These are phyloP conservation scores for Pleoardoris graminearum DNA, from an alignment of 2,329 filamentous ascomycete genomes.

Conservation along the genomic window DNA sequence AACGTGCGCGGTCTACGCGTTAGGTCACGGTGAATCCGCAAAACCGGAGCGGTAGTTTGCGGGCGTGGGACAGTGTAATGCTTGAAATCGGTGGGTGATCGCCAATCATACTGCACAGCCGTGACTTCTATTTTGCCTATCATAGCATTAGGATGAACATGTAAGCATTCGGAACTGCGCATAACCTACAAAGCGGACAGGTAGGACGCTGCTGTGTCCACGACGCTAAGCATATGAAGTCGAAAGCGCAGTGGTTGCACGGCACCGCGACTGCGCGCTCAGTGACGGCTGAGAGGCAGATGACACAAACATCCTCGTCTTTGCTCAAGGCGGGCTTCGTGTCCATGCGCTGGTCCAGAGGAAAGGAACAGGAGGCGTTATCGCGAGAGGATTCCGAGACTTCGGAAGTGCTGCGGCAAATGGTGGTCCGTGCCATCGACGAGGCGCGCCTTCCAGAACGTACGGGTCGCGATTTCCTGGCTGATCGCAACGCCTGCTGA, in stretches of 20 bases:
- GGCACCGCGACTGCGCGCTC: slow-evolving; percentile 73
- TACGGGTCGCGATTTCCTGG: not conserved
- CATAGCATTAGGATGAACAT: slow-evolving; percentile 1
- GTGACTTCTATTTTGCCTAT: slow-evolving; percentile 57
- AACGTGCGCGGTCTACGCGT: slow-evolving; percentile 20
- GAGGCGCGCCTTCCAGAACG: slow-evolving; percentile 13
- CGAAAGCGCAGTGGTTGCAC: slow-evolving; percentile 79
- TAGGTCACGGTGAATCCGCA: slow-evolving; percentile 18
- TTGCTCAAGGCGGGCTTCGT: slow-evolving; percentile 16
- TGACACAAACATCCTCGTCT: slow-evolving; percentile 65
- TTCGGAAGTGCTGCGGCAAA: slow-evolving; percentile 5
- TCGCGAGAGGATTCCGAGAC: slow-evolving; percentile 12
- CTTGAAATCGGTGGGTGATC: slow-evolving; percentile 58
- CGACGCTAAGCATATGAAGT: slow-evolving; percentile 80
- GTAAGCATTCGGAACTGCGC: not conserved
- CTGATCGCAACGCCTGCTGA: not conserved
- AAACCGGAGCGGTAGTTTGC: slow-evolving; percentile 9
- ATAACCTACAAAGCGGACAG: slow-evolving; percentile 74
- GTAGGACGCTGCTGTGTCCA: slow-evolving; percentile 75
- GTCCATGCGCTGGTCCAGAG: slow-evolving; percentile 31
- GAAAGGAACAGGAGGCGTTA: slow-evolving; percentile 12
- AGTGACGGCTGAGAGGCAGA: slow-evolving; percentile 78
- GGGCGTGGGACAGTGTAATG: slow-evolving; percentile 58
- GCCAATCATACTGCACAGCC: slow-evolving; percentile 68
- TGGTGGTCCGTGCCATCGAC: slow-evolving; percentile 5